A percentile compares a stretch with the other conserved stretches of the same genome.
Evolutionary conservation across 805 yeast genomes (phyloP).

Genomic region (Myxozyma sirexii): DNA sequence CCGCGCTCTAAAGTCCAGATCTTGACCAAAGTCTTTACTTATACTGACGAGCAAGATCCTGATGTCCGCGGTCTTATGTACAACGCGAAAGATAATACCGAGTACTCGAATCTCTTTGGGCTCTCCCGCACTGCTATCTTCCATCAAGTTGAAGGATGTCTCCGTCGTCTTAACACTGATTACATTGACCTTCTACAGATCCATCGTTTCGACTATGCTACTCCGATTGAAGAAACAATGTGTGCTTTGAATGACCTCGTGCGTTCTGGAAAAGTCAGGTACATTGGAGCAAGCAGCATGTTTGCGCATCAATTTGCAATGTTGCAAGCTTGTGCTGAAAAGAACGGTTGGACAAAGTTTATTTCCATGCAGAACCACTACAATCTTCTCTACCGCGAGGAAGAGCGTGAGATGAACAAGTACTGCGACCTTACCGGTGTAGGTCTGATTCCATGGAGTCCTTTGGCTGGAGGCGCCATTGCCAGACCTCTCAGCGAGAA

Average conservation of each 20-base stretch:
- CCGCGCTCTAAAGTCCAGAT: constrained; percentile 52
- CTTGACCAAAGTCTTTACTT: not conserved
- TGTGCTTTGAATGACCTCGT: constrained; percentile 57
- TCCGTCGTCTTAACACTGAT: constrained; percentile 48
- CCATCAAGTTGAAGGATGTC: constrained; percentile 49
- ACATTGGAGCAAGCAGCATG: constrained; percentile 70
- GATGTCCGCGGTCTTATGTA: not conserved
- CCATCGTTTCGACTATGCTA: constrained; percentile 54
- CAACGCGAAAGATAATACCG: constrained; percentile 30
- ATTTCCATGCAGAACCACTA: constrained; percentile 61
- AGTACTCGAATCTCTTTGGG: constrained; percentile 55
- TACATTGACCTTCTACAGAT: constrained; percentile 58
- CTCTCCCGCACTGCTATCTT: constrained; percentile 51
- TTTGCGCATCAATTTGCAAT: constrained; percentile 54
- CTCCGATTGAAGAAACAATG: constrained; percentile 41
- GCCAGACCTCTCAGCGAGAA: constrained; percentile 48
- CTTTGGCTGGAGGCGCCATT: constrained; percentile 57
- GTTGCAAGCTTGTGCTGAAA: constrained; percentile 57
- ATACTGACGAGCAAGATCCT: not conserved
- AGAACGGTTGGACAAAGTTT: constrained; percentile 59
- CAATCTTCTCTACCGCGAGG: constrained; percentile 62
- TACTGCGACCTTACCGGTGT: constrained; percentile 56
- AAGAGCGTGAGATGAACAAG: constrained; percentile 62
- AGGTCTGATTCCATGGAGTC: constrained; percentile 64
- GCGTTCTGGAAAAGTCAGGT: constrained; percentile 52